These are phyloP conservation scores for Debaryomyces tyrocola DNA, from an alignment of 805 yeast genomes.

Conservation along the genomic window DNA sequence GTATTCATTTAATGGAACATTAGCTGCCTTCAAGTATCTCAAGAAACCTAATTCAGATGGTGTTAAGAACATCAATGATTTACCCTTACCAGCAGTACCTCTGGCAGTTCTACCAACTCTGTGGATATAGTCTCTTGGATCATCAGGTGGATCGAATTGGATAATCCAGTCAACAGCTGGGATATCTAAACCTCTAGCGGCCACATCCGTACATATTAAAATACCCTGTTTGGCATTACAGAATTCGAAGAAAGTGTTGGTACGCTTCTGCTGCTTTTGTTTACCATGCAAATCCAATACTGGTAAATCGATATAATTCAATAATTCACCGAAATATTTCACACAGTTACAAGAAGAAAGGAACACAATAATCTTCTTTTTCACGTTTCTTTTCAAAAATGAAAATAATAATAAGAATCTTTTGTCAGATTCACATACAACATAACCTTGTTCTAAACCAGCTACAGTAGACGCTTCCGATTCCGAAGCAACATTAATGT, in stretches of 20 bases:
- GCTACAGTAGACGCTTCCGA: conserved; percentile 88
- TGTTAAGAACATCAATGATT: conserved; percentile 89
- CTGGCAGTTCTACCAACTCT: conserved; percentile 99
- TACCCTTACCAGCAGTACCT: conserved; percentile 86
- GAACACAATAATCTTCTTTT: conserved; percentile 92
- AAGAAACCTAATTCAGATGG: conserved; percentile 94
- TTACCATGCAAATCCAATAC: conserved; percentile 96
- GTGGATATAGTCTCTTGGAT: conserved; percentile 98
- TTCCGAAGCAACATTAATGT: conserved; percentile 88
- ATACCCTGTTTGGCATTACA: conserved; percentile 96
- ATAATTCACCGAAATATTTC: conserved; percentile 90
- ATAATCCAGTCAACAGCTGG: conserved; percentile 99
- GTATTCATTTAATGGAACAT: conserved; percentile 95
- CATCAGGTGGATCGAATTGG: conserved; percentile 99
- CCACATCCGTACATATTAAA: conserved; percentile 94
- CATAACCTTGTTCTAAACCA: conserved; percentile 98
- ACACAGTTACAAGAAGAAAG: conserved; percentile 96
- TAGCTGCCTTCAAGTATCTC: conserved; percentile 92
- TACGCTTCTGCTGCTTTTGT: conserved; percentile 97
- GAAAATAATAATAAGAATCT: conserved; percentile 88
- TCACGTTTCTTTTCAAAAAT: conserved; percentile 86
- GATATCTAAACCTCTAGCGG: conserved; percentile 98
- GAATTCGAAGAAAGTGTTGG: conserved; percentile 96
- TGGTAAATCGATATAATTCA: conserved; percentile 95
- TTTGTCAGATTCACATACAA: conserved; percentile 94